Conservation (phyloP, 495 filamentous ascomycete species). For the Aspergillus coremiiformis region DNA sequence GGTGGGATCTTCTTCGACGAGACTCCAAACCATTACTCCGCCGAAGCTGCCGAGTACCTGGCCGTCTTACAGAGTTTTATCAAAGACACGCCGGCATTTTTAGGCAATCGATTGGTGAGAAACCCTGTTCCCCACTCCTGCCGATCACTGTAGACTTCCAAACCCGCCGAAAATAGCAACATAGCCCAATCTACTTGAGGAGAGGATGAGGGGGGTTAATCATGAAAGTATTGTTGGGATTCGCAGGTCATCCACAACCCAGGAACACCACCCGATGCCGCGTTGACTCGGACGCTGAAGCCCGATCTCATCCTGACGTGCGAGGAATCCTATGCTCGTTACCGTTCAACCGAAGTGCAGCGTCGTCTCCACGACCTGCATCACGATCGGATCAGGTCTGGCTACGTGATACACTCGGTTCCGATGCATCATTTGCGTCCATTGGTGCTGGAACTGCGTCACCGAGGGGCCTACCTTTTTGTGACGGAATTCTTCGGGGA, state of each 20-base stretch:
- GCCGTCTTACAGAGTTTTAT: neutral
- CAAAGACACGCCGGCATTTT: constrained; percentile 1
- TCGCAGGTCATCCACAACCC: constrained; percentile 14
- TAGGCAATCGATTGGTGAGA: constrained; percentile 7
- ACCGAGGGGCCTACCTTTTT: constrained; percentile 8
- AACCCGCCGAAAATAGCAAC: neutral
- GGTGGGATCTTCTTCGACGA: constrained; percentile 16
- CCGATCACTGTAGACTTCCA: neutral
- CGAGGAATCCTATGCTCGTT: constrained; percentile 13
- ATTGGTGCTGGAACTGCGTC: constrained; percentile 10
- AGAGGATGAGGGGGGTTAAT: neutral
- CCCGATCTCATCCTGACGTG: constrained; percentile 12
- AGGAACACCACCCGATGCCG: constrained; percentile 10
- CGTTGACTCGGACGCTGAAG: neutral
- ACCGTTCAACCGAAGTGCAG: constrained; percentile 11
- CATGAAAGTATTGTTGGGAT: neutral
- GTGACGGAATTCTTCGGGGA: constrained; percentile 11
- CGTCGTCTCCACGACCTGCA: neutral
- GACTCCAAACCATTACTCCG: constrained; percentile 9
- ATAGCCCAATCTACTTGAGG: neutral
- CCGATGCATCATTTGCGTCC: neutral
- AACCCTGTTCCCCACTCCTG: neutral
- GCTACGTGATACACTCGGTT: constrained; percentile 10
- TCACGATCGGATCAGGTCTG: constrained; percentile 4
- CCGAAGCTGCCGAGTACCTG: constrained; percentile 6